A percentile compares a stretch with the other conserved stretches of the same genome.
Conservation (phyloP, 352 stramenopile species). For the Hyaloperonospora brassicae region DNA sequence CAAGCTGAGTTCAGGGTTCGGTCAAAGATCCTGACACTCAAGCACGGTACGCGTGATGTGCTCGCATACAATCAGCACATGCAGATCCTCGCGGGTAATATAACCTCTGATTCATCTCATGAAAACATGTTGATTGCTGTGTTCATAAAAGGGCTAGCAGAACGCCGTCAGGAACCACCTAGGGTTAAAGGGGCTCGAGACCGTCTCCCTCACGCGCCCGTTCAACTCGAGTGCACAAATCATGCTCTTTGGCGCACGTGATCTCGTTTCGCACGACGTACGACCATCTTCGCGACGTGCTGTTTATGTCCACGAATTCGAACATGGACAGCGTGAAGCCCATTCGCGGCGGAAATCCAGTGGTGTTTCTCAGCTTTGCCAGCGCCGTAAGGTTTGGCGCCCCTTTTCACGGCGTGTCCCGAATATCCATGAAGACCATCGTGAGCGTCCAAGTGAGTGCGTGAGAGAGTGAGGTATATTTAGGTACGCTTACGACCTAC, state of each 20-base stretch:
- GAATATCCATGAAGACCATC: slow-evolving; percentile 38
- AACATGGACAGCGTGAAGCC: slow-evolving; percentile 74
- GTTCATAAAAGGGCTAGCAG: no score
- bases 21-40: no score
- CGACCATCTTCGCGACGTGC: slow-evolving; percentile 36
- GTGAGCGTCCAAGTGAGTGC: slow-evolving; percentile 8
- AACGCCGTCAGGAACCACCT: no score
- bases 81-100: no score
- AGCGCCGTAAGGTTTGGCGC: slow-evolving; percentile 22
- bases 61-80: no score
- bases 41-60: no score
- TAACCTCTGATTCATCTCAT: no score
- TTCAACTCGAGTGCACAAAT: slow-evolving; percentile 54
- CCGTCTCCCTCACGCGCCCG: slow-evolving; percentile 34
- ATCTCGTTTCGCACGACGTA: slow-evolving; percentile 42
- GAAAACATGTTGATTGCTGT: no score
- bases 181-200: slow-evolving; percentile 33
- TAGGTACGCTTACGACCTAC: no score
- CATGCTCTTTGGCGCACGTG: slow-evolving; percentile 71
- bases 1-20: no score
- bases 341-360: slow-evolving; percentile 82
- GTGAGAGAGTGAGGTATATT: no score
- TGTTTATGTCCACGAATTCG: slow-evolving; percentile 81
- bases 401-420: slow-evolving; percentile 82
- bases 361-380: slow-evolving; percentile 90